Evolutionary conservation across 2,329 filamentous ascomycete genomes (phyloP).

Genomic region (Fonsecaea monophora): DNA sequence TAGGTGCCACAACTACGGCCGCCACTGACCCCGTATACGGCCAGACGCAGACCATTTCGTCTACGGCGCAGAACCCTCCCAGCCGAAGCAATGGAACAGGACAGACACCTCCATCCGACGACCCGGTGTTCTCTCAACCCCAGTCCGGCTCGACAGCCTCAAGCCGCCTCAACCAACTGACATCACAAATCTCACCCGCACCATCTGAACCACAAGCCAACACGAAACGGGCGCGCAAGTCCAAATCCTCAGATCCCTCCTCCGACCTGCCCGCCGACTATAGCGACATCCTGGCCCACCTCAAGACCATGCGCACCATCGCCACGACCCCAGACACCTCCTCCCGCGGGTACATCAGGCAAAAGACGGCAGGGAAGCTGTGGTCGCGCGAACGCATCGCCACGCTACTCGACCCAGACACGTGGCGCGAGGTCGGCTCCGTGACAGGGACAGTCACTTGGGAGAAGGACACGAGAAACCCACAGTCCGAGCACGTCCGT

Average conservation of each 20-base stretch:
- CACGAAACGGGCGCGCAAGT: constrained; percentile 41
- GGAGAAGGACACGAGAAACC: constrained; percentile 50
- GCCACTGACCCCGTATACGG: constrained; percentile 45
- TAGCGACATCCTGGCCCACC: constrained; percentile 65
- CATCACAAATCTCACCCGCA: constrained; percentile 49
- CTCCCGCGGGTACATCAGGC: constrained; percentile 65
- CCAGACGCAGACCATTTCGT: neutral
- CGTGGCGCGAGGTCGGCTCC: constrained; percentile 66
- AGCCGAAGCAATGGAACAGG: neutral
- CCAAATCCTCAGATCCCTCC: constrained; percentile 12
- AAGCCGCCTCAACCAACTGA: constrained; percentile 57
- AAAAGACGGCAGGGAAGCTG: constrained; percentile 69
- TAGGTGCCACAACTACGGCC: constrained; percentile 46
- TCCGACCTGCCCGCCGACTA: constrained; percentile 64
- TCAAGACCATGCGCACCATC: constrained; percentile 58
- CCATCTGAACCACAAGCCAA: constrained; percentile 38
- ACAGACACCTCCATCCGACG: neutral
- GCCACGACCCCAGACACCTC: constrained; percentile 62
- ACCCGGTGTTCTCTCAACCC: constrained; percentile 23
- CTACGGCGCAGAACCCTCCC: neutral
- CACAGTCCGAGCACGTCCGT: constrained; percentile 55
- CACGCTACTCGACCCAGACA: constrained; percentile 61
- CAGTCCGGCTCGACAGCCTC: constrained; percentile 11
- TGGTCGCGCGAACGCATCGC: constrained; percentile 69
- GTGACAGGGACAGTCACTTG: constrained; percentile 66